Percentiles rank a stretch among this genome's conserved stretches.
Conservation (phyloP, 208 protist species). For the Herpetomonas tarakana region DNA sequence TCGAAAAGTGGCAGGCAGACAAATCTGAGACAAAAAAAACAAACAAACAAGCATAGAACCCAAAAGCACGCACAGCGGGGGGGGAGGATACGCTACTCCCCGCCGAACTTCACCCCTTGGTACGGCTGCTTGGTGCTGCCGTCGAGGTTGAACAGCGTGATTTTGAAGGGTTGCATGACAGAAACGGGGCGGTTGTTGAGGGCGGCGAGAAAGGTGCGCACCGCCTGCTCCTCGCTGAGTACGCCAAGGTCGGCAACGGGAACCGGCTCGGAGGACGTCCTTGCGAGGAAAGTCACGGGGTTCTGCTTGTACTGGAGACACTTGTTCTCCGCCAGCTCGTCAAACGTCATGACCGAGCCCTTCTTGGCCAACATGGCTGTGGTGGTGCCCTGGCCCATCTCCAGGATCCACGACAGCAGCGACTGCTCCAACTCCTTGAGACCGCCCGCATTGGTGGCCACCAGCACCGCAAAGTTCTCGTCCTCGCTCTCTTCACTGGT, state of each 20-base stretch:
- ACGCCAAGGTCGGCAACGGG: conserved; percentile 58
- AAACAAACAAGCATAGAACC: too few species aligned
- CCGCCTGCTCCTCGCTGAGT: conserved; percentile 70
- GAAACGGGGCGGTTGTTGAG: conserved; percentile 52
- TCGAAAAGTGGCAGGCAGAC: too few species aligned
- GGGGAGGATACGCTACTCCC: too few species aligned
- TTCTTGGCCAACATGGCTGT: conserved; percentile 68
- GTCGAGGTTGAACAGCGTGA: conserved; percentile 90
- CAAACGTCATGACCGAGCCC: conserved; percentile 87
- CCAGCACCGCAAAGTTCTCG: conserved; percentile 56
- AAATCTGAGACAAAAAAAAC: too few species aligned
- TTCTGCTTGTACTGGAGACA: conserved; percentile 48
- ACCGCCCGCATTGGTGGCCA: conserved; percentile 66
- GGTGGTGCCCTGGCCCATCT: conserved; percentile 76
- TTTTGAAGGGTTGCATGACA: conserved; percentile 59
- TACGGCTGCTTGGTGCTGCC: conserved; percentile 69
- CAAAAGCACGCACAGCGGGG: too few species aligned
- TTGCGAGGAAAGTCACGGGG: conserved; percentile 26
- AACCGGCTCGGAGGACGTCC: conserved; percentile 34
- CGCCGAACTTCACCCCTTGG: conserved; percentile 88
- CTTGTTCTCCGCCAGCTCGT: conserved; percentile 60
- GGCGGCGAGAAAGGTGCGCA: conserved; percentile 65
- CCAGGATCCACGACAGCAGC: conserved; percentile 71
- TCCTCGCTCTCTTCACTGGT: conserved; percentile 24
- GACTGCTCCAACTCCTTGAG: conserved; percentile 64